Conservation (phyloP, 495 filamentous ascomycete species). For the Amorphotheca resinae region DNA sequence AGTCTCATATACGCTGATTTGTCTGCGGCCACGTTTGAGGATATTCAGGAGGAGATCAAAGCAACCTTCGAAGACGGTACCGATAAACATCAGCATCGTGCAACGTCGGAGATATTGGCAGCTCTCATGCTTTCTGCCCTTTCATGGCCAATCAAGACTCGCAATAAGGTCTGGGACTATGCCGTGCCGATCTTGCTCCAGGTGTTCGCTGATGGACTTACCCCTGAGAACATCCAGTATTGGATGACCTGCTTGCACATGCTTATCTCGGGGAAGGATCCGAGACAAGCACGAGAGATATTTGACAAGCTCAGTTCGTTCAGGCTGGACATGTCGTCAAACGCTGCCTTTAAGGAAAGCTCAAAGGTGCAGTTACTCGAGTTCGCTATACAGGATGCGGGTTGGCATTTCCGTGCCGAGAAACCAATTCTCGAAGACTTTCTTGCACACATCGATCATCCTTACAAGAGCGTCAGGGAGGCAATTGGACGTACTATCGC, state of each 20-base stretch:
- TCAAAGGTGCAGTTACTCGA: constrained; percentile 89
- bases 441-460: constrained; percentile 83
- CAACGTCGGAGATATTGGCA: constrained; percentile 87
- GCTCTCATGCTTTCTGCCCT: constrained; percentile 64
- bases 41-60: constrained; percentile 67
- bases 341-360: constrained; percentile 98
- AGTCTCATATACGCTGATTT: constrained; percentile 68
- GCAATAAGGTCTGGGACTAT: constrained; percentile 72
- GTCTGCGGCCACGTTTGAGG: constrained; percentile 68
- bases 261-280: constrained; percentile 66
- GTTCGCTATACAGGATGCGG: constrained; percentile 72
- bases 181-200: constrained; percentile 77
- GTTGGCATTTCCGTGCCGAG: constrained; percentile 93
- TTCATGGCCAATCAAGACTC: constrained; percentile 55
- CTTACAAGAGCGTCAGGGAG: constrained; percentile 93
- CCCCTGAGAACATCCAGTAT: constrained; percentile 85
- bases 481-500: constrained; percentile 84
- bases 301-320: constrained; percentile 75
- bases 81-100: constrained; percentile 96
- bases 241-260: constrained; percentile 92
- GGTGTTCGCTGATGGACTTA: constrained; percentile 80
- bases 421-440: constrained; percentile 85
- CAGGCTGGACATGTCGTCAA: constrained; percentile 84
- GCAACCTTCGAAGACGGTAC: constrained; percentile 78
- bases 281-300: constrained; percentile 73